A percentile compares a stretch with the other conserved stretches of the same genome.
Conservation (phyloP, 495 filamentous ascomycete species). For the Hypoxylon subgilvum region DNA sequence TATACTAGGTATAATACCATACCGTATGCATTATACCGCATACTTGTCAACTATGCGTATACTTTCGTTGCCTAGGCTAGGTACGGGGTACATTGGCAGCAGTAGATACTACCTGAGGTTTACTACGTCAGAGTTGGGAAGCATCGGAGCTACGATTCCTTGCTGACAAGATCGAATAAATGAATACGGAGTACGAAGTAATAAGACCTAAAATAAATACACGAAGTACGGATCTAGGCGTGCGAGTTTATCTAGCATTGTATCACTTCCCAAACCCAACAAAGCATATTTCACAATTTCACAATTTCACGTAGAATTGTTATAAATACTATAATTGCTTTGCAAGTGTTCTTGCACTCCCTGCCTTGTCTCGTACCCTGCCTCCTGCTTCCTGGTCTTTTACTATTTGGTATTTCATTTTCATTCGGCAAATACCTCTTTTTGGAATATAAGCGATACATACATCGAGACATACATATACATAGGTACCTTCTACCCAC, state of each 20-base stretch:
- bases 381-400: not conserved
- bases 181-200: too few relatives aligned
- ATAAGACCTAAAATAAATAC: too few relatives aligned
- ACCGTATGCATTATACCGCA: too few relatives aligned
- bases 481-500: not conserved
- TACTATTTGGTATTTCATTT: not conserved
- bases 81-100: not conserved
- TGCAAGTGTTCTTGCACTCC: conserved; percentile 18
- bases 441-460: too few relatives aligned
- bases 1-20: too few relatives aligned
- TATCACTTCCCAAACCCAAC: conserved; percentile 20
- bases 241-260: too few relatives aligned
- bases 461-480: too few relatives aligned
- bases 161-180: conserved; percentile 22
- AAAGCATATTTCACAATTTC: conserved; percentile 22
- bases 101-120: conserved; percentile 2
- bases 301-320: too few relatives aligned
- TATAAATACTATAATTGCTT: conserved; percentile 28
- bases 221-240: too few relatives aligned
- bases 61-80: not conserved
- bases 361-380: not conserved
- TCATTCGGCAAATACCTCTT: not conserved
- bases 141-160: conserved; percentile 27
- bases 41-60: too few relatives aligned
- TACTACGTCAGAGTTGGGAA: conserved; percentile 32